These are phyloP conservation scores for Pontederia crassipes DNA, from an alignment of 176 grass and related monocot species.

Conservation along the genomic window DNA sequence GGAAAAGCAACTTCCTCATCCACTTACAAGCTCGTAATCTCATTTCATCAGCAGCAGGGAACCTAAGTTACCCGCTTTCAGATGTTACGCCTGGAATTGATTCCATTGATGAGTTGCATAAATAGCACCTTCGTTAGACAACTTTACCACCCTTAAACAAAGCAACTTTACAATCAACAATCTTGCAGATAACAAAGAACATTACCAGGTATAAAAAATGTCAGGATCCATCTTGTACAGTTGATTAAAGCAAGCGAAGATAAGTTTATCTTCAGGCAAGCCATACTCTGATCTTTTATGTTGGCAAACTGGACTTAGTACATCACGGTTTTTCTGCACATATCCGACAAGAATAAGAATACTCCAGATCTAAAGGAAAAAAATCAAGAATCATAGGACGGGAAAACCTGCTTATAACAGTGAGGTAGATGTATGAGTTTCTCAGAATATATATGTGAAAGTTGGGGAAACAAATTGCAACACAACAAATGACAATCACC, in stretches of 20 bases:
- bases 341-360: constrained; percentile 4
- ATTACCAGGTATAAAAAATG: constrained; percentile 70
- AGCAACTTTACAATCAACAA: too few relatives aligned
- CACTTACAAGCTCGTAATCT: constrained; percentile 73
- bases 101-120: too few relatives aligned
- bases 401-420: constrained; percentile 67
- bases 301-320: constrained; percentile 34
- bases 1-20: too few relatives aligned
- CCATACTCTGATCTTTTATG: constrained; percentile 76
- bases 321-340: constrained; percentile 52
- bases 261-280: constrained; percentile 61
- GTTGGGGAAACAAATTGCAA: constrained; percentile 47
- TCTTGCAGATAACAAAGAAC: too few relatives aligned
- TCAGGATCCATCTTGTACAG: constrained; percentile 92
- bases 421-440: constrained; percentile 74
- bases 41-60: constrained; percentile 55
- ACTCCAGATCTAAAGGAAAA: too few relatives aligned
- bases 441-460: constrained; percentile 68
- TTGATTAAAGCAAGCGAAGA: constrained; percentile 88
- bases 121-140: too few relatives aligned
- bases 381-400: not conserved
- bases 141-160: too few relatives aligned
- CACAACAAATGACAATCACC: too few relatives aligned
- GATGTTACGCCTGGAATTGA: constrained; percentile 57
- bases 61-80: constrained; percentile 67